These are phyloP conservation scores for Penicillium antarcticum DNA, from an alignment of 495 filamentous ascomycete genomes.

Conservation along the genomic window DNA sequence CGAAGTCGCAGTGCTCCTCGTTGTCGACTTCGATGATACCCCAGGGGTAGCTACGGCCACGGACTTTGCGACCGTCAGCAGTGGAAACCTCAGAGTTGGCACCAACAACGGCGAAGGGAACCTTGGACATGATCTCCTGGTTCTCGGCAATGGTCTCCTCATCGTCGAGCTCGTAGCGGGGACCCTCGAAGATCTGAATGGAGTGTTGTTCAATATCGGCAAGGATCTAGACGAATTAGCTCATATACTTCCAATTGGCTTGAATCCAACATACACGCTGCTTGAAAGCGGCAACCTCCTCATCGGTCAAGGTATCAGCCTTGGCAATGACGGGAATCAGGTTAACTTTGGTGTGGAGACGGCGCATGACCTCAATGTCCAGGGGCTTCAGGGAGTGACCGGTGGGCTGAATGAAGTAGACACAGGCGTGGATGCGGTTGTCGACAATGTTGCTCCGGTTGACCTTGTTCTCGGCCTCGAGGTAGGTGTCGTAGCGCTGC, in stretches of 20 bases:
- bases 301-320: conserved; percentile 94
- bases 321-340: conserved; percentile 99
- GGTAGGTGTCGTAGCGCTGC: conserved; percentile 94
- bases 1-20: conserved; percentile 99
- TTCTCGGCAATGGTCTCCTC: conserved; percentile 99
- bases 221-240: conserved; percentile 66
- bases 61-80: conserved; percentile 90
- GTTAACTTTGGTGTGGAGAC: conserved; percentile 99
- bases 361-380: conserved; percentile 98
- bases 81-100: conserved; percentile 89
- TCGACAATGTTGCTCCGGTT: conserved; percentile 99
- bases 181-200: conserved; percentile 98
- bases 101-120: conserved; percentile 96
- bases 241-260: conserved; percentile 2
- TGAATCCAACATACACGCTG: conserved; percentile 64
- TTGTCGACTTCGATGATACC: conserved; percentile 99
- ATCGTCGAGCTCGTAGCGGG: conserved; percentile 96
- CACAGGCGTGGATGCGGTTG: conserved; percentile 96
- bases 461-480: conserved; percentile 99
- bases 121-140: conserved; percentile 99
- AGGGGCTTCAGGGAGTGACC: conserved; percentile 99
- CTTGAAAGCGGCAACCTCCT: conserved; percentile 93
- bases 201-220: conserved; percentile 94
- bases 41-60: conserved; percentile 96
- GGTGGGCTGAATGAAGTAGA: conserved; percentile 99